A percentile compares a stretch with the other conserved stretches of the same genome.
These are phyloP conservation scores for Pseudogymnoascus sp. DNA, from an alignment of 2,329 filamentous ascomycete genomes.

Conservation along the genomic window DNA sequence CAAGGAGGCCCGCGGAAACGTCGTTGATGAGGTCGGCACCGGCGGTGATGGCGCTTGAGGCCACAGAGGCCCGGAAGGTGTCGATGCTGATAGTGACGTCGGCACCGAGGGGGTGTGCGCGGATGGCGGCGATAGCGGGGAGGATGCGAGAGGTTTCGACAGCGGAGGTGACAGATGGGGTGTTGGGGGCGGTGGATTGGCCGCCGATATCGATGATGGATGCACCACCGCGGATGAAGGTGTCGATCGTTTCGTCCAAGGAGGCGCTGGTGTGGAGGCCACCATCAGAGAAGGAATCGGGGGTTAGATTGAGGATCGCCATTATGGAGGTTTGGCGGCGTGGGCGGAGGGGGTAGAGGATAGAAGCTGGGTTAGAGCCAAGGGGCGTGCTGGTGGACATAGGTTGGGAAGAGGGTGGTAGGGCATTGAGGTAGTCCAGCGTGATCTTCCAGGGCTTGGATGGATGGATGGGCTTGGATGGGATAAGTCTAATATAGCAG, in stretches of 20 bases:
- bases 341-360: slow-evolving; percentile 50
- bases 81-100: slow-evolving; percentile 76
- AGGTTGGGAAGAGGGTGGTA: slow-evolving; percentile 40
- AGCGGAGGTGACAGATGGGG: slow-evolving; percentile 55
- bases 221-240: slow-evolving; percentile 60
- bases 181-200: slow-evolving; percentile 79
- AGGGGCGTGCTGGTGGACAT: slow-evolving; percentile 53
- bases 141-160: slow-evolving; percentile 74
- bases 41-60: slow-evolving; percentile 62
- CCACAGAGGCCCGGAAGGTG: slow-evolving; percentile 82
- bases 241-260: slow-evolving; percentile 49
- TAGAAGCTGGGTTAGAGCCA: slow-evolving; percentile 31
- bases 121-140: slow-evolving; percentile 68
- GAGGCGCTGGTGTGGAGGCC: slow-evolving; percentile 50
- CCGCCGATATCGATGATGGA: slow-evolving; percentile 88
- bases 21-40: slow-evolving; percentile 95
- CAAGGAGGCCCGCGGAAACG: slow-evolving; percentile 73
- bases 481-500: slow-evolving; percentile 40
- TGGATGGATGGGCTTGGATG: slow-evolving; percentile 43
- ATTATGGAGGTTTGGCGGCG: slow-evolving; percentile 65
- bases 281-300: slow-evolving; percentile 94
- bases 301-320: slow-evolving; percentile 91
- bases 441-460: slow-evolving; percentile 51
- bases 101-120: slow-evolving; percentile 51
- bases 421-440: slow-evolving; percentile 52